Conservation (phyloP, 345 rosid species). For the Xanthoceras sorbifolium region DNA sequence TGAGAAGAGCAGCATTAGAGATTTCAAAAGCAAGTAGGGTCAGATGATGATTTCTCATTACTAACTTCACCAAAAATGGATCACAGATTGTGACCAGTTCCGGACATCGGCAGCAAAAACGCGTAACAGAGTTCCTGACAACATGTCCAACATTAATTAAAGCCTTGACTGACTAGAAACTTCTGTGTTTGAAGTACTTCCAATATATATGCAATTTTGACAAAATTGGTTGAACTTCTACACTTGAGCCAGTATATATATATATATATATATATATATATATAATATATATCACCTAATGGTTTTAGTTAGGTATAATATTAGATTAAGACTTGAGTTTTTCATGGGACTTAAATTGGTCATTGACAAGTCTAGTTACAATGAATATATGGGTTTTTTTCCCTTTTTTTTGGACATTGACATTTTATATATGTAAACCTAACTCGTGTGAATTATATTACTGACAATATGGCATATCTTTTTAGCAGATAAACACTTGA, state of each 20-base stretch:
- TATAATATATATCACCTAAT: neutral
- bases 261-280: too few species aligned
- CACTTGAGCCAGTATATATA: neutral
- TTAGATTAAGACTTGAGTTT: neutral
- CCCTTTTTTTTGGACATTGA: too few species aligned
- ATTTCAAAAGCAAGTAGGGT: constrained; percentile 27
- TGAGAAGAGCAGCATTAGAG: constrained; percentile 22
- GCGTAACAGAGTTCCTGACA: neutral
- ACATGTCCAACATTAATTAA: neutral
- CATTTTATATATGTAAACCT: too few species aligned
- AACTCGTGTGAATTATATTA: neutral
- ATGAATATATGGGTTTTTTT: neutral
- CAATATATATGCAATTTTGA: constrained; percentile 20
- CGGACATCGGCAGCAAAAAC: neutral
- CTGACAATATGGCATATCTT: too few species aligned
- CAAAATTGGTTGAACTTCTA: constrained; percentile 17
- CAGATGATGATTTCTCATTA: constrained; percentile 32
- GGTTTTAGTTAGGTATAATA: constrained; percentile 11
- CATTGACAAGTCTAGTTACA: neutral
- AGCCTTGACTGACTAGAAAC: neutral
- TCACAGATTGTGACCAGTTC: constrained; percentile 41
- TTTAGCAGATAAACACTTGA: neutral
- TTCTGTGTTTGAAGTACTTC: constrained; percentile 7
- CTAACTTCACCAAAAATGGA: constrained; percentile 39
- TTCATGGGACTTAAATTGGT: neutral